Conservation (phyloP, 2,329 filamentous ascomycete species). For the Cytospora leucostoma region DNA sequence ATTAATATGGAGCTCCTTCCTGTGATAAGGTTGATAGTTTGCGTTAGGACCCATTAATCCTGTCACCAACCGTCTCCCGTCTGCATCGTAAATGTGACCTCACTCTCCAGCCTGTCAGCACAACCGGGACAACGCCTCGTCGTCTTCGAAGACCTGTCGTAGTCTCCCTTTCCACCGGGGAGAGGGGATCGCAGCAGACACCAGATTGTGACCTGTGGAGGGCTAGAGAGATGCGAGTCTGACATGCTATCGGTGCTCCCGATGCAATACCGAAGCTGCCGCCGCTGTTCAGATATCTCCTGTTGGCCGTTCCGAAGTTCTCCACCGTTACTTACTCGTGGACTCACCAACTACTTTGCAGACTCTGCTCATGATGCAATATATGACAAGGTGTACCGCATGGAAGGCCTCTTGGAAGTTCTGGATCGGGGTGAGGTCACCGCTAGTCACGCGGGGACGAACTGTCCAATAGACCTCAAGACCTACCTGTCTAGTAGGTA, state of each 20-base stretch:
- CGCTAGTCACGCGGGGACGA: background rate
- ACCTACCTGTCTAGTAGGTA: too few relatives aligned
- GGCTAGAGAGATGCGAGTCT: background rate
- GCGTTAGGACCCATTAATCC: conserved; percentile 14
- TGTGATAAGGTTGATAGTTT: conserved; percentile 18
- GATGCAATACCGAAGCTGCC: background rate
- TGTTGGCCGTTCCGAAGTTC: background rate
- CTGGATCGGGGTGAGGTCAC: background rate
- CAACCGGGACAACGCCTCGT: too few relatives aligned
- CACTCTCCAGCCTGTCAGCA: too few relatives aligned
- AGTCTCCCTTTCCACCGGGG: background rate
- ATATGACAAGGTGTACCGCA: background rate
- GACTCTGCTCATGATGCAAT: conserved; percentile 15
- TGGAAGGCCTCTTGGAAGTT: too few relatives aligned
- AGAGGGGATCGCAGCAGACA: too few relatives aligned
- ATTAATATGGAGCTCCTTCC: background rate
- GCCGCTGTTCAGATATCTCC: background rate
- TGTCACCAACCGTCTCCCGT: conserved; percentile 8
- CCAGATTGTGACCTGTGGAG: too few relatives aligned
- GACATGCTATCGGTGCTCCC: background rate
- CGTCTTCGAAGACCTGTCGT: too few relatives aligned
- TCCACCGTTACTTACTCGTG: conserved; percentile 13
- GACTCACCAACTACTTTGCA: conserved; percentile 11
- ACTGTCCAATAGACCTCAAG: background rate
- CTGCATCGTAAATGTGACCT: too few relatives aligned